A percentile compares a stretch with the other conserved stretches of the same genome.
Evolutionary conservation across 2,329 filamentous ascomycete genomes (phyloP).

Genomic region (Sporothrix variecibatus): DNA sequence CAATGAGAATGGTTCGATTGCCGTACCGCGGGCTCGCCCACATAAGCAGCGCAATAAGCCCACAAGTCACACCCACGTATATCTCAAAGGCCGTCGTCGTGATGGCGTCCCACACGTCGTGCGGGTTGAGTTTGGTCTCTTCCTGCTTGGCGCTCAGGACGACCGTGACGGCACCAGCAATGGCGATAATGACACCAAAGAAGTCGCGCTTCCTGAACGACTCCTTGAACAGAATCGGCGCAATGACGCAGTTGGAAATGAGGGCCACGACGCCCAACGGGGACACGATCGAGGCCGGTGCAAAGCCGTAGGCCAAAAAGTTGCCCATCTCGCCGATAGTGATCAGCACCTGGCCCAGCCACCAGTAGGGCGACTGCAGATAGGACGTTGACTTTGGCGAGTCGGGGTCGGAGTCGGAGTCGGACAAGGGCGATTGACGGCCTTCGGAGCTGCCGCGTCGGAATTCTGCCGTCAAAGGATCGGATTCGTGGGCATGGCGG

Average conservation of each 20-base stretch:
- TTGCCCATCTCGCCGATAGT: conserved; percentile 91
- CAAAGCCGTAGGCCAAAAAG: conserved; percentile 96
- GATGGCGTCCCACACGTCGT: conserved; percentile 88
- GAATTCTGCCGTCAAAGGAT: conserved; percentile 55
- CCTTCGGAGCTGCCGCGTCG: conserved; percentile 44
- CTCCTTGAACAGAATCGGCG: conserved; percentile 91
- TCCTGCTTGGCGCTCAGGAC: conserved; percentile 87
- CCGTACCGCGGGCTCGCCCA: conserved; percentile 82
- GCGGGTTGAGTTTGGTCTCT: conserved; percentile 86
- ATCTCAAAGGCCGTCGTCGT: conserved; percentile 86
- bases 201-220: conserved; percentile 81
- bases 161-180: conserved; percentile 86
- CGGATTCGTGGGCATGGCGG: conserved; percentile 46
- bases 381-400: conserved; percentile 59
- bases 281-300: conserved; percentile 94
- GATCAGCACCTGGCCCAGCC: conserved; percentile 91
- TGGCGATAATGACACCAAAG: conserved; percentile 82
- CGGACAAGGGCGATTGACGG: conserved; percentile 36
- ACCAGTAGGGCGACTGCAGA: conserved; percentile 92
- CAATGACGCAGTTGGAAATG: conserved; percentile 95
- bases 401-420: conserved; percentile 39
- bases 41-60: conserved; percentile 75
- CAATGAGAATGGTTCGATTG: conserved; percentile 83
- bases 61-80: conserved; percentile 76
- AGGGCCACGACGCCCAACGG: conserved; percentile 95